Conservation (phyloP, 164 flowering plant species). For the Nymphaea colorata region DNA sequence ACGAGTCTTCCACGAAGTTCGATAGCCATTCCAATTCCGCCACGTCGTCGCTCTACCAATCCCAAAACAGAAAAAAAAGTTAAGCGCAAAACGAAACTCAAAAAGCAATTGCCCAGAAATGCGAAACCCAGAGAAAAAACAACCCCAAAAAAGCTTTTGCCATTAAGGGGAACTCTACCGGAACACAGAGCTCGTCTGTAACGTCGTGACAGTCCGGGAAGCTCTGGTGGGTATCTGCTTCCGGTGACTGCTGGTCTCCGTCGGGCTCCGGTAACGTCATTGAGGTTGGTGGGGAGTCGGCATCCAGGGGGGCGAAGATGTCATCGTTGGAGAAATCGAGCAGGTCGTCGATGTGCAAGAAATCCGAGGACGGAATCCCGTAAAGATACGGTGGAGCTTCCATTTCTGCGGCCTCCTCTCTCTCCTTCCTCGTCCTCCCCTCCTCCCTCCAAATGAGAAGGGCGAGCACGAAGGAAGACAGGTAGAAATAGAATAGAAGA, state of each 20-base stretch:
- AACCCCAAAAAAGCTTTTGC: background rate
- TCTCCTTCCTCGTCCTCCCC: background rate
- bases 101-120: background rate
- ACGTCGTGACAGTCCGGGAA: constrained; percentile 11
- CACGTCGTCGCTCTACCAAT: constrained; percentile 34
- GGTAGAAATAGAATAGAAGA: background rate
- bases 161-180: constrained; percentile 12
- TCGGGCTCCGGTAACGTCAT: background rate
- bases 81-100: background rate
- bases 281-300: constrained; percentile 8
- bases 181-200: constrained; percentile 35
- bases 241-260: constrained; percentile 1
- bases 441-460: background rate
- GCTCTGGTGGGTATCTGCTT: constrained; percentile 1
- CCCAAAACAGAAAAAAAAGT: background rate
- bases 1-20: constrained; percentile 50
- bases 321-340: constrained; percentile 35
- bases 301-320: background rate
- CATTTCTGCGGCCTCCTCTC: constrained; percentile 2
- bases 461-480: background rate
- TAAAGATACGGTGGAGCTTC: constrained; percentile 14
- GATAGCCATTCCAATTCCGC: constrained; percentile 73
- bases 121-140: background rate
- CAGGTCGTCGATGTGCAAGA: constrained; percentile 41
- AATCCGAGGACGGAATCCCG: constrained; percentile 20